Evolutionary conservation across 2,329 filamentous ascomycete species (phyloP).

Genomic region (Diaporthe sp.): DNA sequence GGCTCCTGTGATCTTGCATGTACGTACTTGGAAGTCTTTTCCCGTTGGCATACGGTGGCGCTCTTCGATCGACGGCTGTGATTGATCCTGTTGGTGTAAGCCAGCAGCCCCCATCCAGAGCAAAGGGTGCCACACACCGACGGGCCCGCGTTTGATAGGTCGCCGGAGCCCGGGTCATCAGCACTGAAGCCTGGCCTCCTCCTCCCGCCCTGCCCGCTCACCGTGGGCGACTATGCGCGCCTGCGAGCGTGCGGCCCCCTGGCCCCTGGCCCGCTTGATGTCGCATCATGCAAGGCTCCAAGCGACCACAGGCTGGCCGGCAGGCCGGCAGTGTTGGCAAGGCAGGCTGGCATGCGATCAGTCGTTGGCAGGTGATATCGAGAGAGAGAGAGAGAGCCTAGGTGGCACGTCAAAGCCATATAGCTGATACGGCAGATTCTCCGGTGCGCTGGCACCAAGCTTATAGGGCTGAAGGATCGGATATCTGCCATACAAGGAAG

Average conservation of each 20-base stretch:
- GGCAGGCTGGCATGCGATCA: neutral
- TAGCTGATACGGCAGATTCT: slow-evolving; percentile 16
- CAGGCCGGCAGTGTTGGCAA: neutral
- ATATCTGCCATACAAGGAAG: slow-evolving; percentile 16
- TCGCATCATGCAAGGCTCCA: slow-evolving; percentile 32
- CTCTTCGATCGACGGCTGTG: slow-evolving; percentile 23
- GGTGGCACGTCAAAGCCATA: neutral
- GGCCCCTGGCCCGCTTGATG: slow-evolving; percentile 24
- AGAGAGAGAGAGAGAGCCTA: neutral
- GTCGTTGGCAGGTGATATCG: neutral
- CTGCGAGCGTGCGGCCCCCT: neutral
- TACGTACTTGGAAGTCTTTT: neutral
- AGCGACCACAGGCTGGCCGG: neutral
- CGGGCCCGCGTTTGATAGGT: slow-evolving; percentile 9
- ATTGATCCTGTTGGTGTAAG: slow-evolving; percentile 32
- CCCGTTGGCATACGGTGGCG: slow-evolving; percentile 19
- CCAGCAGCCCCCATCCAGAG: slow-evolving; percentile 36
- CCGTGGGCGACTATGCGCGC: slow-evolving; percentile 9
- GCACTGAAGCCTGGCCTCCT: slow-evolving; percentile 26
- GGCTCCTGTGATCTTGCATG: slow-evolving; percentile 9
- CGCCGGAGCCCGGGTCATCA: slow-evolving; percentile 7
- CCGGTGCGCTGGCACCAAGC: neutral
- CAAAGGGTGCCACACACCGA: slow-evolving; percentile 24
- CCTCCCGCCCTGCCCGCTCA: neutral
- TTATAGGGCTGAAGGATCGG: slow-evolving; percentile 24